Conservation (phyloP, 129 eudicot species). For the Escallonia herrerae region DNA sequence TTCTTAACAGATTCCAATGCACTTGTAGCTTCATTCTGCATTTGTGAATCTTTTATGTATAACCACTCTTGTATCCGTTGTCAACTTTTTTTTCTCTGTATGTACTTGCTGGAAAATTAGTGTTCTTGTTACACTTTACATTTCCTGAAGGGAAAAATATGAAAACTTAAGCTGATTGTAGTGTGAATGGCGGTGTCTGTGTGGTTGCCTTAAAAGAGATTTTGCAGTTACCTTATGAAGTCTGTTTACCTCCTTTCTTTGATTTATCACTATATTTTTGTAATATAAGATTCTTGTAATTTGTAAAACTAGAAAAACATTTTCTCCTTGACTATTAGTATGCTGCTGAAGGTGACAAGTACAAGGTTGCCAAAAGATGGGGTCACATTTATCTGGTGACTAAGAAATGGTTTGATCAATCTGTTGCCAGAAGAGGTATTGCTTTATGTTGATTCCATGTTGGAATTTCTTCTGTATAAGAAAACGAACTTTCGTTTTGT, state of each 20-base stretch:
- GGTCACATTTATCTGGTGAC: constrained; percentile 60
- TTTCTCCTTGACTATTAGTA: constrained; percentile 53
- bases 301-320: neutral
- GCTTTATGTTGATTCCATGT: neutral
- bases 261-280: no score
- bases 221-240: neutral
- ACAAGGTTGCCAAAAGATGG: constrained; percentile 85
- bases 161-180: no score
- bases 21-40: no score
- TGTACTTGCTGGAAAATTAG: neutral
- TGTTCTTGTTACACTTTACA: no score
- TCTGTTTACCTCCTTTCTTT: neutral
- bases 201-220: no score
- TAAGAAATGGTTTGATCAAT: constrained; percentile 82
- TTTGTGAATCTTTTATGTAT: no score
- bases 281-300: neutral
- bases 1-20: no score
- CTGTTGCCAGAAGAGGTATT: constrained; percentile 86
- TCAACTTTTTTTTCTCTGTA: neutral
- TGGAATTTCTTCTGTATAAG: neutral
- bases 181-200: no score
- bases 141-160: no score
- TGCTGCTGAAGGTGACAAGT: constrained; percentile 96
- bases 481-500: neutral
- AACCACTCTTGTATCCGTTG: neutral